Conservation (phyloP, 495 filamentous ascomycete genomes). For the Penicillium ucsense region DNA sequence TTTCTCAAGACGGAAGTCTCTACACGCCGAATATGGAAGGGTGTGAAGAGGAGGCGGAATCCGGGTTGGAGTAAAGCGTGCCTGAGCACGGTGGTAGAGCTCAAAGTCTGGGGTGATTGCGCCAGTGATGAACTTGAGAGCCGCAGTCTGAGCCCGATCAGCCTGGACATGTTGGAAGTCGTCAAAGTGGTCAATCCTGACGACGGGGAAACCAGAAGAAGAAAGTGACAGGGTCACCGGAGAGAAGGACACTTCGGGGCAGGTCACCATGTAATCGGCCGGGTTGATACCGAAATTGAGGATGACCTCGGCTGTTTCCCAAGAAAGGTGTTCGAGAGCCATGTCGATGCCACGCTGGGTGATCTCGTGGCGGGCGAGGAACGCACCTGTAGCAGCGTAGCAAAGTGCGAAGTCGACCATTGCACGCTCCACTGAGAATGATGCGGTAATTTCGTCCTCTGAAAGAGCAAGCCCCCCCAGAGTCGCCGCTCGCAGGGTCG, state of each 20-base stretch:
- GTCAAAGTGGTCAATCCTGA: conserved; percentile 4
- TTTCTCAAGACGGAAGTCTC: conserved; percentile 11
- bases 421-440: conserved; percentile 10
- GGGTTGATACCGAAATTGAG: conserved; percentile 17
- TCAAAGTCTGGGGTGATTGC: conserved; percentile 10
- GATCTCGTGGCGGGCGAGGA: conserved; percentile 14
- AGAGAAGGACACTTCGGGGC: background rate
- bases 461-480: background rate
- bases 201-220: background rate
- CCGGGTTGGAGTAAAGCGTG: conserved; percentile 13
- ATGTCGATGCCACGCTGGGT: conserved; percentile 19
- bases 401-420: conserved; percentile 21
- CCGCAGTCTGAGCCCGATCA: conserved; percentile 5
- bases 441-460: background rate
- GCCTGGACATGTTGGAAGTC: conserved; percentile 10
- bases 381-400: conserved; percentile 22
- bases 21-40: background rate
- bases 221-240: background rate
- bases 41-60: conserved; percentile 14
- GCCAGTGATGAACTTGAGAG: conserved; percentile 13
- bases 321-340: conserved; percentile 13
- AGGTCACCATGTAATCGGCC: conserved; percentile 8
- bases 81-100: conserved; percentile 14
- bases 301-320: conserved; percentile 21
- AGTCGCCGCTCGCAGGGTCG: background rate